Percentiles rank a stretch among this genome's conserved stretches.
These are phyloP conservation scores for Sporothrix mexicana DNA, from an alignment of 2,329 filamentous ascomycete species.

Conservation along the genomic window DNA sequence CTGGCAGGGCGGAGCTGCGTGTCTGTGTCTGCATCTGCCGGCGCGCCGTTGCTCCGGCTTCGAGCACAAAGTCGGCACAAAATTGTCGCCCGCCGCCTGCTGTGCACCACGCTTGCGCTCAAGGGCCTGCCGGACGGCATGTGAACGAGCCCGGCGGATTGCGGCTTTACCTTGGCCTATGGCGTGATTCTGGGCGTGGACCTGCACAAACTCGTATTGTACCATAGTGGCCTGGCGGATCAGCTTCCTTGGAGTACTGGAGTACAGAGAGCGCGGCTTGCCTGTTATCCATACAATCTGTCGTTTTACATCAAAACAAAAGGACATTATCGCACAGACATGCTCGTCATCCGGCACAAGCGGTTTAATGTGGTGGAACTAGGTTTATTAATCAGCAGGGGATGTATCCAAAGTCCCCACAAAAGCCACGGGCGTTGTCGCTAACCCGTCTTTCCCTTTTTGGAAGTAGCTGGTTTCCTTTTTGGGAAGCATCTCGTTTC, in stretches of 20 bases:
- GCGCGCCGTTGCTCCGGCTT: not conserved
- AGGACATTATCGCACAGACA: not conserved
- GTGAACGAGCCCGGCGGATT: not conserved
- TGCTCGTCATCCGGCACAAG: not conserved
- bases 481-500: not conserved
- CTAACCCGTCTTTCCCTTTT: not conserved
- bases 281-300: not conserved
- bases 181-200: not conserved
- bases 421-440: not conserved
- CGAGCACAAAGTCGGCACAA: not conserved
- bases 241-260: not conserved
- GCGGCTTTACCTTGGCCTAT: not conserved
- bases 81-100: not conserved
- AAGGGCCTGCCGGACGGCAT: slow-evolving; percentile 6
- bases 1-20: not conserved
- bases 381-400: slow-evolving; percentile 8
- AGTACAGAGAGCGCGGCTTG: not conserved
- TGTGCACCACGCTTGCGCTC: slow-evolving; percentile 3
- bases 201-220: slow-evolving; percentile 8
- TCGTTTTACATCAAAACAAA: not conserved
- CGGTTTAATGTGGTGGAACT: not conserved
- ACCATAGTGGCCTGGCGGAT: not conserved
- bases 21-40: not conserved
- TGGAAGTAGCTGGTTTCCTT: not conserved
- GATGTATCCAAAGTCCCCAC: no score